These are phyloP conservation scores for Xylariaceae sp. DNA, from an alignment of 2,329 filamentous ascomycete genomes.

Conservation along the genomic window DNA sequence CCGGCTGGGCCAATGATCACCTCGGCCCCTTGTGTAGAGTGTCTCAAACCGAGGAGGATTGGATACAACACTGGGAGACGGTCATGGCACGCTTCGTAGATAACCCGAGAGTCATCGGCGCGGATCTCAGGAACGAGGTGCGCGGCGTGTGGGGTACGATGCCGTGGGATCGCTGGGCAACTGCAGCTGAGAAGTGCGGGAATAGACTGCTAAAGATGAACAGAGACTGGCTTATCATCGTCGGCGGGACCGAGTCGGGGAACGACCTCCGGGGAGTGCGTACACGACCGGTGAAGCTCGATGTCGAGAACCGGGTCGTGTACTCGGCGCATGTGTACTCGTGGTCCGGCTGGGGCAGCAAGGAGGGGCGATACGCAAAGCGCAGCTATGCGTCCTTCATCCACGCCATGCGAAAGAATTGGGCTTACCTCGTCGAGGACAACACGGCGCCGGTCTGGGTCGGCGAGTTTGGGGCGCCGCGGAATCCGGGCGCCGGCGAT, in stretches of 20 bases:
- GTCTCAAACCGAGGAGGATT: constrained; percentile 64
- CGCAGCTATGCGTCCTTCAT: constrained; percentile 65
- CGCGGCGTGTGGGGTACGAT: constrained; percentile 71
- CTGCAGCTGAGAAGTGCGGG: constrained; percentile 64
- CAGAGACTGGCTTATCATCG: constrained; percentile 66
- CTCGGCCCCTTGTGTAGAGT: constrained; percentile 63
- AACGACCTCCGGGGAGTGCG: constrained; percentile 64
- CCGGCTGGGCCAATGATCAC: constrained; percentile 67
- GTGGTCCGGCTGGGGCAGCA: constrained; percentile 71
- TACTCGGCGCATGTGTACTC: constrained; percentile 71
- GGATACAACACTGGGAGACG: constrained; percentile 68
- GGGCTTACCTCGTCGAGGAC: constrained; percentile 64
- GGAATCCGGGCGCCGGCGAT: constrained; percentile 56
- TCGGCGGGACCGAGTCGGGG: constrained; percentile 68
- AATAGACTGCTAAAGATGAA: constrained; percentile 63
- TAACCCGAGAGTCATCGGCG: constrained; percentile 66
- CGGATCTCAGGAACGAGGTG: constrained; percentile 70
- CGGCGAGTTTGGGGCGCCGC: constrained; percentile 66
- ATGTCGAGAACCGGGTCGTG: constrained; percentile 58
- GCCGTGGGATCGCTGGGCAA: constrained; percentile 66
- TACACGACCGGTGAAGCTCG: constrained; percentile 59
- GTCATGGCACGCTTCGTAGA: constrained; percentile 62
- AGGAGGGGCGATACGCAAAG: constrained; percentile 61
- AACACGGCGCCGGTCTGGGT: constrained; percentile 67
- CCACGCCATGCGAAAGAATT: constrained; percentile 64